Evolutionary conservation across 1,284 basidiomycete species (phyloP).

Genomic region (Cryptococcus amylolentus): DNA sequence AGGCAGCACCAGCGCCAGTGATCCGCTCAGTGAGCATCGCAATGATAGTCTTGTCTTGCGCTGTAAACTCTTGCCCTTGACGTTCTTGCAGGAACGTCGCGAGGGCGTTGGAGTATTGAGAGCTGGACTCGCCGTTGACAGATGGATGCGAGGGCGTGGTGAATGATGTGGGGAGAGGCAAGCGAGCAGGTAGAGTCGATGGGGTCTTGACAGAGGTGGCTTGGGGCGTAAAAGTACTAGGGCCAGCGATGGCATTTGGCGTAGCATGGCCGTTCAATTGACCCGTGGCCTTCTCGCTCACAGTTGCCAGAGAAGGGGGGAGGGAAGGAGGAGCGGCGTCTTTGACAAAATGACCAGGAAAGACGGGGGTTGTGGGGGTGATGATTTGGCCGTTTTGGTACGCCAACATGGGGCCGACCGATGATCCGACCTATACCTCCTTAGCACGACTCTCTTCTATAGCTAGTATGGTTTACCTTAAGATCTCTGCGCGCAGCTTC

Average conservation of each 20-base stretch:
- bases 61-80: constrained; percentile 22
- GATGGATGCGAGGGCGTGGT: not conserved
- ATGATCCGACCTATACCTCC: not conserved
- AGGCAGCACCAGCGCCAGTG: no score
- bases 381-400: not conserved
- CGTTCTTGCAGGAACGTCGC: constrained; percentile 35
- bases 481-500: constrained; percentile 19
- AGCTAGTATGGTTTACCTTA: constrained; percentile 9
- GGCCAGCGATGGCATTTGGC: constrained; percentile 1
- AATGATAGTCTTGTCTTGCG: constrained; percentile 33
- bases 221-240: not conserved
- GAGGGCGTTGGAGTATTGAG: constrained; percentile 25
- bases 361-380: not conserved
- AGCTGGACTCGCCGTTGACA: not conserved
- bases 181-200: not conserved
- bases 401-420: not conserved
- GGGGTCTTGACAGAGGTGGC: not conserved
- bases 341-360: not conserved
- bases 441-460: not conserved
- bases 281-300: not conserved
- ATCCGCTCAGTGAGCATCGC: constrained; percentile 24
- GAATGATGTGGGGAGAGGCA: not conserved
- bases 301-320: not conserved
- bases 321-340: not conserved
- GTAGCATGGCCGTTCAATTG: not conserved